Conservation (phyloP, 2,329 filamentous ascomycete species). For the Fusarium dlaminii region DNA sequence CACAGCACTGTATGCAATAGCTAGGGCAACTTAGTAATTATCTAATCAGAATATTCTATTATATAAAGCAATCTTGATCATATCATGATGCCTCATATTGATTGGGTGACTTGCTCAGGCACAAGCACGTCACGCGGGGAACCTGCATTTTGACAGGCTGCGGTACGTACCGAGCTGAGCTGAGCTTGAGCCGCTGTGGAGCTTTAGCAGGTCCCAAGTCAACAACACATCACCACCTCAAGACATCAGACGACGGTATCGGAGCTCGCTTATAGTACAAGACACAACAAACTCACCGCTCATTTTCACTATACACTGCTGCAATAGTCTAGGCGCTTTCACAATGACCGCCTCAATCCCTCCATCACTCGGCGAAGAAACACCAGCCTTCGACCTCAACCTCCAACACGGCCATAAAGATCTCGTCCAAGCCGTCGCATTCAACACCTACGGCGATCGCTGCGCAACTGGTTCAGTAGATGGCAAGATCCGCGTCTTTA, state of each 20-base stretch:
- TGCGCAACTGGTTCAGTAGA: constrained; percentile 92
- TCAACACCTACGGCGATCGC: constrained; percentile 92
- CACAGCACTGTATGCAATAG: accelerated
- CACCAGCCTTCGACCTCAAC: constrained; percentile 64
- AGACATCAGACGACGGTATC: constrained; percentile 11
- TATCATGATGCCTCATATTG: neutral
- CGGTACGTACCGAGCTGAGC: constrained; percentile 35
- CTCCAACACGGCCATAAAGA: constrained; percentile 81
- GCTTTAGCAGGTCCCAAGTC: constrained; percentile 12
- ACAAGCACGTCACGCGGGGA: constrained; percentile 13
- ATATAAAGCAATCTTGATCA: neutral
- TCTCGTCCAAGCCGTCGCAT: constrained; percentile 84
- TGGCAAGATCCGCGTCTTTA: constrained; percentile 92
- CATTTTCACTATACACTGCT: neutral
- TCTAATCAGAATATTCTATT: neutral
- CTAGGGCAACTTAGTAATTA: neutral
- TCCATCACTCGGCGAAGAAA: constrained; percentile 55
- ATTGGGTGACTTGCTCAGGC: constrained; percentile 8
- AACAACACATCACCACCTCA: constrained; percentile 36
- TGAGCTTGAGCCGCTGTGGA: constrained; percentile 40
- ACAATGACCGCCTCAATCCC: constrained; percentile 46
- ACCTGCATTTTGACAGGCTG: constrained; percentile 26
- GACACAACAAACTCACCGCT: neutral
- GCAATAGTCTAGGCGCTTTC: neutral
- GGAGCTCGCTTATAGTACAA: neutral